Conservation (phyloP, 2,329 filamentous ascomycete genomes). For the Davidsoniella eucalypti region DNA sequence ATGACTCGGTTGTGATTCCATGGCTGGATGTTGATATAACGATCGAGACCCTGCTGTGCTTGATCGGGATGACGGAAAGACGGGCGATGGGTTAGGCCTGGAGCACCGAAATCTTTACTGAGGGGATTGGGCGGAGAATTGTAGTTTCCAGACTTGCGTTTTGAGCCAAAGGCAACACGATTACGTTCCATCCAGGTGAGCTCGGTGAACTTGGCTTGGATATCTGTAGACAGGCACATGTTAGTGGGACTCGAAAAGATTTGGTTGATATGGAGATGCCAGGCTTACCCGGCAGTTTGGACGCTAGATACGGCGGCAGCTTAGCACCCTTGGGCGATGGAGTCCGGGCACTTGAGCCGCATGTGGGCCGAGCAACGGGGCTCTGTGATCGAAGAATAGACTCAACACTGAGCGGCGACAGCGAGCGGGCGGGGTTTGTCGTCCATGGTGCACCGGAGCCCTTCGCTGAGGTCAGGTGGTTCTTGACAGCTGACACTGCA, state of each 20-base stretch:
- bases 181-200: constrained; percentile 36
- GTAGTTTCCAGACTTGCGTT: constrained; percentile 5
- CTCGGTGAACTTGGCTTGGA: constrained; percentile 35
- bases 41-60: constrained; percentile 39
- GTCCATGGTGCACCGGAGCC: not conserved
- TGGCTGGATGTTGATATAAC: constrained; percentile 79
- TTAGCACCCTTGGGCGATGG: constrained; percentile 15
- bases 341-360: not conserved
- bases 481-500: not conserved
- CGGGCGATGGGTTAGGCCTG: constrained; percentile 2
- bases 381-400: no score
- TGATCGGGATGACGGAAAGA: constrained; percentile 10
- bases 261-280: not conserved
- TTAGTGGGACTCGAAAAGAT: not conserved
- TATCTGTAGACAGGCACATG: constrained; percentile 22
- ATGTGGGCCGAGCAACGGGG: not conserved
- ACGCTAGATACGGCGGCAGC: constrained; percentile 25
- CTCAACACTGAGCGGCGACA: no score
- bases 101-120: constrained; percentile 1
- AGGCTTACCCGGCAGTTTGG: constrained; percentile 22
- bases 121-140: constrained; percentile 5
- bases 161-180: constrained; percentile 22
- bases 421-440: no score
- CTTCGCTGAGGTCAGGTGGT: not conserved
- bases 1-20: constrained; percentile 76